These are phyloP conservation scores for Luffa acutangula DNA, from an alignment of 306 rosid species.

Conservation along the genomic window DNA sequence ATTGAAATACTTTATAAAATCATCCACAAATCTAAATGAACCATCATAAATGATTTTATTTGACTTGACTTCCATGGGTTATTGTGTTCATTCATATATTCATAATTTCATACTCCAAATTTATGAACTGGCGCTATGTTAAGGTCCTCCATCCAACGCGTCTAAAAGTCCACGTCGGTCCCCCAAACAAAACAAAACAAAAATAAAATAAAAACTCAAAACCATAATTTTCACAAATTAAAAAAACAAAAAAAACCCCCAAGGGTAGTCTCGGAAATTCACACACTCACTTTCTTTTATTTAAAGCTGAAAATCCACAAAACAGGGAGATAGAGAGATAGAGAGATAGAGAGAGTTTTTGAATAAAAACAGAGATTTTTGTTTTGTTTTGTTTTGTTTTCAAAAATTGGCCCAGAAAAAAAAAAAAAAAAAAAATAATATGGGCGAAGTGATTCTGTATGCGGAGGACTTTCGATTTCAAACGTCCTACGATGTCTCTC, in stretches of 20 bases:
- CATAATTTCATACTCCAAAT: neutral
- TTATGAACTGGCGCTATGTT: slow-evolving; percentile 4
- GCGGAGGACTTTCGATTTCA: slow-evolving; percentile 41
- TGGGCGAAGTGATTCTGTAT: slow-evolving; percentile 58
- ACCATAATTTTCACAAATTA: too few relatives aligned
- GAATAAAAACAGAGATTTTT: neutral
- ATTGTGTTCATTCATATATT: neutral
- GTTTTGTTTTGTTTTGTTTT: neutral
- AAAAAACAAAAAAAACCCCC: neutral
- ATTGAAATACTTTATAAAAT: neutral
- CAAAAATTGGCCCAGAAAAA: too few relatives aligned
- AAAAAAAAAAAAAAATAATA: neutral
- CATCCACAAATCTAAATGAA: neutral
- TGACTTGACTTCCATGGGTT: neutral
- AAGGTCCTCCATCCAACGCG: neutral
- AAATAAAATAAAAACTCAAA: neutral
- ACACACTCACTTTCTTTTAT: neutral
- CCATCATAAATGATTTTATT: too few relatives aligned
- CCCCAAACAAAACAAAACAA: neutral
- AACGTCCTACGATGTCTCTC: slow-evolving; percentile 24
- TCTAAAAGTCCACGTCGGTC: slow-evolving; percentile 4
- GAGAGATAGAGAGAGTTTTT: slow-evolving; percentile 5
- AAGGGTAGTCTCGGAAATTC: slow-evolving; percentile 47
- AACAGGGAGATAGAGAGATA: neutral
- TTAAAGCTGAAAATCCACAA: slow-evolving; percentile 19